phyloP scores from a whole-genome alignment of 1,284 basidiomycete species.

The Gyrodon tennesseensis region DNA sequence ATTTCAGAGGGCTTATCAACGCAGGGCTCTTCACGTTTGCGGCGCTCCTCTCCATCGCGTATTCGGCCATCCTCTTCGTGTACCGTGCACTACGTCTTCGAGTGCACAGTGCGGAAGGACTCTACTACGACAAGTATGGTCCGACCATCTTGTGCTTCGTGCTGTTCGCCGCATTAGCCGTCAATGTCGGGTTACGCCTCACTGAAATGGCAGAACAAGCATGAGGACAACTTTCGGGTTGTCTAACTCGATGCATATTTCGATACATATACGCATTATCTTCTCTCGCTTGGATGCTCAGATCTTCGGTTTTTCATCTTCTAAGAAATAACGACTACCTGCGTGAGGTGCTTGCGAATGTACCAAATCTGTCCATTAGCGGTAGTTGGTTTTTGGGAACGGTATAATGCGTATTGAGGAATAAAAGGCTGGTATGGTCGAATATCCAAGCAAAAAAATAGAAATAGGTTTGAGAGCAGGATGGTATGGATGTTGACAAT shows the following conservation, averaged over 20 bases:
- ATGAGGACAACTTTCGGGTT: neutral
- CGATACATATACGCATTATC: neutral
- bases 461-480: conserved; percentile 14
- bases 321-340: neutral
- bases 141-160: conserved; percentile 75
- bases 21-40: conserved; percentile 87
- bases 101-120: conserved; percentile 69
- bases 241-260: conserved; percentile 13
- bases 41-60: conserved; percentile 87
- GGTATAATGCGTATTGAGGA: conserved; percentile 35
- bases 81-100: conserved; percentile 79
- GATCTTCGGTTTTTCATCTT: conserved; percentile 1
- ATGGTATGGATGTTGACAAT: conserved; percentile 14
- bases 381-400: conserved; percentile 22
- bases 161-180: conserved; percentile 68
- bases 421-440: conserved; percentile 32
- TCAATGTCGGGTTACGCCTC: conserved; percentile 70
- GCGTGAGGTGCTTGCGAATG: conserved; percentile 8
- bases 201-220: conserved; percentile 47
- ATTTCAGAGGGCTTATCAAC: conserved; percentile 77
- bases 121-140: conserved; percentile 89
- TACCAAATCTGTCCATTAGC: conserved; percentile 37
- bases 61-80: conserved; percentile 87
- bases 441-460: conserved; percentile 30
- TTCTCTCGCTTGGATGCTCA: conserved; percentile 1